phyloP scores from a whole-genome alignment of 2,329 filamentous ascomycete genomes.

The Neopestalotiopsis sp. region DNA sequence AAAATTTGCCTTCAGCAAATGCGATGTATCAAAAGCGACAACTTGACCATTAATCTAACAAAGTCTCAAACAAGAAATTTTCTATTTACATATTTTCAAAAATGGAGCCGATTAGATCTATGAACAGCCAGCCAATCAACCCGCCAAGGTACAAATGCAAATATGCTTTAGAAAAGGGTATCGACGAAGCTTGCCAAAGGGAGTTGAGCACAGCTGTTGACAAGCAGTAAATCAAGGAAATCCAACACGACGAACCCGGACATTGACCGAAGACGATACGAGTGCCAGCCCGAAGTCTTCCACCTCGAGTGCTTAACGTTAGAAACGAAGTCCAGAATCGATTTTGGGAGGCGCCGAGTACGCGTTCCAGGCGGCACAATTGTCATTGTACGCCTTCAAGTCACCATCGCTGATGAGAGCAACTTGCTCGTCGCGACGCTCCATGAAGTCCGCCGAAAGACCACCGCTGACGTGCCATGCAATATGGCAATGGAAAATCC shows the following conservation, averaged over 20 bases:
- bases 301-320: not conserved
- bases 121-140: not conserved
- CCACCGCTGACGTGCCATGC: slow-evolving; percentile 55
- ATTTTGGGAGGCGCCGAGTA: slow-evolving; percentile 12
- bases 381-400: slow-evolving; percentile 16
- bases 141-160: not conserved
- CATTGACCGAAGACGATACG: no score
- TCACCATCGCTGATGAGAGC: slow-evolving; percentile 14
- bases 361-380: slow-evolving; percentile 17
- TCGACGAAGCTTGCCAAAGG: not conserved
- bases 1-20: no score
- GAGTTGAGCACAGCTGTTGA: no score
- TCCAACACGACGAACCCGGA: no score
- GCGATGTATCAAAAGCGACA: no score
- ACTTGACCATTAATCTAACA: no score
- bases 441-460: slow-evolving; percentile 57
- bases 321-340: slow-evolving; percentile 20
- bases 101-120: no score
- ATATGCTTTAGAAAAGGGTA: slow-evolving; percentile 2
- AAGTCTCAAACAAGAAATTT: no score
- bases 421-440: slow-evolving; percentile 25
- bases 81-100: no score
- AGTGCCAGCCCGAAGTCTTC: not conserved
- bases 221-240: no score
- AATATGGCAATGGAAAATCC: slow-evolving; percentile 54